Evolutionary conservation across 257 asterid genomes (phyloP).

Genomic region (Solanum raphanifolium): DNA sequence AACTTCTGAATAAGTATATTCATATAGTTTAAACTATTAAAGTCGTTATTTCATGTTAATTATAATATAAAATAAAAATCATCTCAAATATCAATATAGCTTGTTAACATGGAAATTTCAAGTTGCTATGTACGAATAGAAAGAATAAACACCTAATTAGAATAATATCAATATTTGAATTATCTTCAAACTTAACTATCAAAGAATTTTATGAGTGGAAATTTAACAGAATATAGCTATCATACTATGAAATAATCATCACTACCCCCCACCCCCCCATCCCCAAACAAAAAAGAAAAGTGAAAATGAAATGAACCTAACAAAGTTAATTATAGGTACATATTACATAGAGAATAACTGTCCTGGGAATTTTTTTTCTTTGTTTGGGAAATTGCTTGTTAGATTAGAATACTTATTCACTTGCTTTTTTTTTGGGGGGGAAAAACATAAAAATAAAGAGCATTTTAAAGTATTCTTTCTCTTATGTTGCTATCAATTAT

Average conservation of each 20-base stretch:
- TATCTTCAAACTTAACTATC: not conserved
- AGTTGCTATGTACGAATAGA: not conserved
- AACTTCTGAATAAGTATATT: not conserved
- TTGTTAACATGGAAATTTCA: not conserved
- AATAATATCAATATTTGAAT: not conserved
- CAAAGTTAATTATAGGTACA: not conserved
- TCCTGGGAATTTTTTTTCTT: not conserved
- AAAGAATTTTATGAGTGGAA: not conserved
- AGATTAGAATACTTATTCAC: not conserved
- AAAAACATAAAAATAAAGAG: not conserved
- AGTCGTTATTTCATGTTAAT: not conserved
- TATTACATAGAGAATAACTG: not conserved
- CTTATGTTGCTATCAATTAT: not conserved
- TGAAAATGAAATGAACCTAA: constrained; percentile 5
- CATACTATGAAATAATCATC: not conserved
- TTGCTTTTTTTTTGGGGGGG: not conserved
- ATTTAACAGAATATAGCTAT: not conserved
- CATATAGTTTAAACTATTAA: not conserved
- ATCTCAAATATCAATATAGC: not conserved
- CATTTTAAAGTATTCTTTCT: not conserved
- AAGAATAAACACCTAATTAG: not conserved
- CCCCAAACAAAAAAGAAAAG: not conserved
- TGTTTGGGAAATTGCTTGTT: constrained; percentile 3
- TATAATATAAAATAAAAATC: not conserved
- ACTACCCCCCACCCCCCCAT: too few species aligned